Evolutionary conservation across 2,329 filamentous ascomycete species (phyloP), one percentile per base, ranked within the genome.

Genomic region (Chlorencoelia australis): DNA sequence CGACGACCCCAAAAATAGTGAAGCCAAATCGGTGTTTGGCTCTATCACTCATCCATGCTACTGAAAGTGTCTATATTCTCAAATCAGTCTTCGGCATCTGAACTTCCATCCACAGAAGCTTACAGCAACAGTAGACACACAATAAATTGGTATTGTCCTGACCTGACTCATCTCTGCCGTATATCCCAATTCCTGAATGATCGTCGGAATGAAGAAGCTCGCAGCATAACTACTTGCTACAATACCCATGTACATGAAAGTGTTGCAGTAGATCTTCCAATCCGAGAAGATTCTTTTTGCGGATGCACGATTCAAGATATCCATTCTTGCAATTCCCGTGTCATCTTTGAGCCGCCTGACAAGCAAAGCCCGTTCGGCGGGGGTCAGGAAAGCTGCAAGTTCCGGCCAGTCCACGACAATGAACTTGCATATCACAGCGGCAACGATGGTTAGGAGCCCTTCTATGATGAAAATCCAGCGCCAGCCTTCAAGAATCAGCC

Each of bases 161-260:
- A 51, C 24, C 16, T 51, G 48, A 2, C 39, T 37, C 11, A 22
- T 33, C 3, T 38, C 27, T 2, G 48, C 31, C 7, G 35, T 42
- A n/a, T 40, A 50, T 17, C 48, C 48, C 26, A 51, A 33, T 28
- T 50, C 33, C 3, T 41, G 29, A 7, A 52, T 28, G 14, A 51
- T 47, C 2, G 45, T 48, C 3, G 48, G 48, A 18, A 50, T 39
- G 25, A 50, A 51, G 27, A 46, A 48, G 13, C 48, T 51, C 8
- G 53, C 53, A 13, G 60, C 54, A 45, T 64, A 65, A 13, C 59
- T 52, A 9, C 63, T 63, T 35, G 57, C 65, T 11, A 65, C 60
- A 35, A 79, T 75, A 10, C 76, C 72, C 65, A 75, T 78, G 50
- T 78, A 80, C 30, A 81, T 73, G 3, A 39, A 17, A 9, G 19